Base-by-base conservation (phyloP, 208 protist genomes). In the Vickermania ingenoplastis region DNA sequence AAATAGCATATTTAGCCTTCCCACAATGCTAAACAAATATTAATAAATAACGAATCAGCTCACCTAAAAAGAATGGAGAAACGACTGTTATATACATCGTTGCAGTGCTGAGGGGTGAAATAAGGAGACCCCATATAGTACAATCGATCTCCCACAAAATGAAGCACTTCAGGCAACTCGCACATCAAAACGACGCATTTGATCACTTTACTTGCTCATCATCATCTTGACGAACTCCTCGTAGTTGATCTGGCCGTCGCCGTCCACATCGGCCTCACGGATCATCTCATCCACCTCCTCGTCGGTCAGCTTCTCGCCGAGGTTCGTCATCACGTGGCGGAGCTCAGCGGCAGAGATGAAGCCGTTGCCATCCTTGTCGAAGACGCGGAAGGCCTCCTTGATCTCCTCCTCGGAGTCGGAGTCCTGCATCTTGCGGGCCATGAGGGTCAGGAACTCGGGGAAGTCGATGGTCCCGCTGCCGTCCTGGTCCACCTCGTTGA, bases 401-500 rank as follows among this genome's bases (percentile, higher is more conserved):
- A n/a, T 95, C 71, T 97, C 92, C 71, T 98, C 92, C 71, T 96
- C 91, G 56, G 81, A 92, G 70, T 97, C 92, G 41, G 63, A 80
- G 67, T 94, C 86, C 69, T 91, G 77, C 87, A 92, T 94, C 76
- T 94, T 94, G 68, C 80, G 76, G 52, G 83, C 75, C 86, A 91
- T 91, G 41, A 93, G 71, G 28, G 77, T 83, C 41, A 88, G 69
- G 70, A 91, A 90, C 75, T 99, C 96, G 36, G 86, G 83, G 78
- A 99, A 99, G 77, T 98, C 96, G 74, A 99, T 98, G 26, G 84
- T 96, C 69, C 97, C 82, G 60, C 72, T 81, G 55, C 88, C 88
- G 71, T 98, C 92, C 56, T 92, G 80, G 71, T 98, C 97, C 17
- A 99, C 92, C 68, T 97, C 93, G 61, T 97, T 97, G 72, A 99